Conservation (phyloP, 2,329 filamentous ascomycete genomes). For the Trichophyton rubrum region DNA sequence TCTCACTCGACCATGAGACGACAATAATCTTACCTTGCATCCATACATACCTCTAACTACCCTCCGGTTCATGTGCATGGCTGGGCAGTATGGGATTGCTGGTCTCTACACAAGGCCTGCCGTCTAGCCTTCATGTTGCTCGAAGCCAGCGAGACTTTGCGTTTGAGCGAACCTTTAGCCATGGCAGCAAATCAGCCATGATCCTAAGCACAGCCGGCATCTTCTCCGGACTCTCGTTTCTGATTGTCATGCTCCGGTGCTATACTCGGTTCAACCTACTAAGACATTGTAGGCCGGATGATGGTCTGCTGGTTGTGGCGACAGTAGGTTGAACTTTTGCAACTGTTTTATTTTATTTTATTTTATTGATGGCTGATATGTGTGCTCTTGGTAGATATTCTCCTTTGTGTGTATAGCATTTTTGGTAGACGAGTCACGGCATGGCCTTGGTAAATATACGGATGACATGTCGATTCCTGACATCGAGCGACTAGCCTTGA, state of each 20-base stretch:
- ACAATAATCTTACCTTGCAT: not conserved
- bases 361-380: not conserved
- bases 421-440: slow-evolving; percentile 33
- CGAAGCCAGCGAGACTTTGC: not conserved
- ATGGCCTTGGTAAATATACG: slow-evolving; percentile 39
- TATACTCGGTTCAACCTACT: slow-evolving; percentile 9
- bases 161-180: slow-evolving; percentile 2
- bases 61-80: not conserved
- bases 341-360: not conserved
- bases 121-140: not conserved
- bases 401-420: slow-evolving; percentile 24
- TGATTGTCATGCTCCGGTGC: slow-evolving; percentile 11
- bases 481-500: slow-evolving; percentile 27
- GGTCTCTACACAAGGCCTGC: not conserved
- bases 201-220: slow-evolving; percentile 11
- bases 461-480: slow-evolving; percentile 25
- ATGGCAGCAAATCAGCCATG: slow-evolving; percentile 8
- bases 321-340: slow-evolving; percentile 6
- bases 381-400: slow-evolving; percentile 13
- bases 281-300: slow-evolving; percentile 10
- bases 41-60: not conserved
- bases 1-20: not conserved
- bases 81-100: not conserved
- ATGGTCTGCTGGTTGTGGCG: slow-evolving; percentile 11
- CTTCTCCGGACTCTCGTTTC: slow-evolving; percentile 10